A percentile compares a stretch with the other conserved stretches of the same genome.
These are phyloP conservation scores for Gorgonomyces haynaldii DNA, from an alignment of 192 early-diverging fungal genomes.

Conservation along the genomic window DNA sequence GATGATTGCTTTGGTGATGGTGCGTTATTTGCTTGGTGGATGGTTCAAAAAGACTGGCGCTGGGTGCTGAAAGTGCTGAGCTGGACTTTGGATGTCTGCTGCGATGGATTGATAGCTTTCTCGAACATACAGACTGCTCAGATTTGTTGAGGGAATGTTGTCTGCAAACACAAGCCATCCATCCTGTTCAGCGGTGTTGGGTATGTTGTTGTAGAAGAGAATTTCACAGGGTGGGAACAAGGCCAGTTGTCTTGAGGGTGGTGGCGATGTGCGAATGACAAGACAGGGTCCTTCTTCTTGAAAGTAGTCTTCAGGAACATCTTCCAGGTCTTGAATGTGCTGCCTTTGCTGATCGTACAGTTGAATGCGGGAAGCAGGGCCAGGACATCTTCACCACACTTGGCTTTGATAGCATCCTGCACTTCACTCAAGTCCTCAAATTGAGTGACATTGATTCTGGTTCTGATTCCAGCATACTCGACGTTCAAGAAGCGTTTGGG, in stretches of 20 bases:
- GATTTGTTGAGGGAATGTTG: neutral
- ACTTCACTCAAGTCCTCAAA: too few species aligned
- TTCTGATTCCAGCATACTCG: too few species aligned
- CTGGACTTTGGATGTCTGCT: neutral
- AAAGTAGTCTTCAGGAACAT: neutral
- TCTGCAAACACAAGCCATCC: conserved; percentile 7
- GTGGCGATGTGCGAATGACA: neutral
- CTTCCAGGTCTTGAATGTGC: conserved; percentile 1
- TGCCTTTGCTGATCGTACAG: neutral
- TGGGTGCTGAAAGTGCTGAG: neutral
- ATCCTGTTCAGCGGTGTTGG: conserved; percentile 7
- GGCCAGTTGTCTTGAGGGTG: neutral
- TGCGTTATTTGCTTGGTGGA: neutral
- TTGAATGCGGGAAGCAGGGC: conserved; percentile 1
- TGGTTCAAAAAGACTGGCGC: neutral
- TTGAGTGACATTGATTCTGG: too few species aligned
- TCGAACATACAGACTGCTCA: conserved; percentile 2
- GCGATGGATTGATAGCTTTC: conserved; percentile 7
- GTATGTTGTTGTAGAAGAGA: conserved; percentile 3
- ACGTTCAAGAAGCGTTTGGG: too few species aligned
- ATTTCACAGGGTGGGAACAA: conserved; percentile 4
- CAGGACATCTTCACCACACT: neutral
- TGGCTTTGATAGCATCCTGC: too few species aligned
- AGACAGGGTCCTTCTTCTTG: neutral
- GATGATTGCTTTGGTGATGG: conserved; percentile 8